Evolutionary conservation across 768 basidiomycete genomes (phyloP).

Genomic region (Amanita fuliginea): DNA sequence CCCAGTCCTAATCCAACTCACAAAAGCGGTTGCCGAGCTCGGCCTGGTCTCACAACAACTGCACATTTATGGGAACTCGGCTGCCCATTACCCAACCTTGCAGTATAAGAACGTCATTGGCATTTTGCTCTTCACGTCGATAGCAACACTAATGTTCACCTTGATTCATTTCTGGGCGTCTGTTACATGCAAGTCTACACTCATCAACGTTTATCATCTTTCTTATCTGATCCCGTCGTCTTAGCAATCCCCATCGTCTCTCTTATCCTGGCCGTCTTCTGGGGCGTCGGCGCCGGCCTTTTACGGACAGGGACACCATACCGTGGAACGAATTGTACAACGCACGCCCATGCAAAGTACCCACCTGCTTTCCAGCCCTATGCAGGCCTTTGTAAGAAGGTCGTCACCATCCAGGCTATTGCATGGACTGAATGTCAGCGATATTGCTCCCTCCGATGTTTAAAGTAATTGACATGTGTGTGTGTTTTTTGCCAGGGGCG

Average conservation of each 20-base stretch:
- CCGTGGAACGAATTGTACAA: conserved; percentile 14
- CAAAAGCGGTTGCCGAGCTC: conserved; percentile 16
- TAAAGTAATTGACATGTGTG: background rate
- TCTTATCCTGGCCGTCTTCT: conserved; percentile 21
- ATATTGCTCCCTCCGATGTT: background rate
- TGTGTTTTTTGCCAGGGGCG: no score
- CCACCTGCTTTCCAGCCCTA: conserved; percentile 16
- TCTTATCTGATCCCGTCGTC: background rate
- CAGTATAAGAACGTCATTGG: conserved; percentile 20
- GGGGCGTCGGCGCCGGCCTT: conserved; percentile 21
- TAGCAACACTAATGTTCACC: conserved; percentile 15
- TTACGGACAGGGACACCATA: conserved; percentile 17
- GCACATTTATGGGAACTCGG: conserved; percentile 18
- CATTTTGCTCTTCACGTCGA: conserved; percentile 16
- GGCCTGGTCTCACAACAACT: conserved; percentile 20
- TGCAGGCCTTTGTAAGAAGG: conserved; percentile 14
- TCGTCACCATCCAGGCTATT: conserved; percentile 19
- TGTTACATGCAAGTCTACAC: conserved; percentile 14
- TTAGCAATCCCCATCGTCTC: conserved; percentile 17
- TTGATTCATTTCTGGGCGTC: conserved; percentile 16
- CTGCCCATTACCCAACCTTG: conserved; percentile 16
- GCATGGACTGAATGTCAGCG: conserved; percentile 21
- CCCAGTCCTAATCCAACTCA: background rate
- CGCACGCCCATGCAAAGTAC: conserved; percentile 9
- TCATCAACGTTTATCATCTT: background rate